Evolutionary conservation across 257 asterid species (phyloP), one percentile per base, ranked within the genome.

Genomic region (Solanum ahanhuiri): DNA sequence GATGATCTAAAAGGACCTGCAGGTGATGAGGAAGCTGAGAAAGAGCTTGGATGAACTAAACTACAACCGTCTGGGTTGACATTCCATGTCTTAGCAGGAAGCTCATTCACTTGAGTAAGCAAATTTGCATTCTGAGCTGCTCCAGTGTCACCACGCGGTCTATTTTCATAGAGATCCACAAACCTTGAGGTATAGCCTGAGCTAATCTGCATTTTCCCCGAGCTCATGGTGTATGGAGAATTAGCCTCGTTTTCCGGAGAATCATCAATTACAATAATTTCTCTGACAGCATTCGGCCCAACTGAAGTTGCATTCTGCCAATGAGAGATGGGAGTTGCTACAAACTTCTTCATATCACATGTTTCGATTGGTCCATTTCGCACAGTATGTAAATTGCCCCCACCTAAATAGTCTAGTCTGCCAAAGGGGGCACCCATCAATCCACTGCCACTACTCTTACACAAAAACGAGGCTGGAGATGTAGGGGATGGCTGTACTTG

Each of bases 191-290:
- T 93, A 33, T 85, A 84, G 37, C 37, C 86, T 18, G 89, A 67
- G 83, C 87, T 45, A 87, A 81, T 84, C 39, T 87, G 17, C 43
- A 81, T 87, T 28, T 76, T 90, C 34, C 83, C 81, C 84, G 67
- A 51, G 69, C 84, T 86, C 22, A 34, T 82, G 66, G 45, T 60
- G 81, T 76, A 34, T 17, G 85, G 81, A 17, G 83, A 43, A 66
- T 81, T 69, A 51, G 57, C 83, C 86, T 89, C 91, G 43, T 73
- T 85, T 82, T 91, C 91, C 10, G 90, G 92, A 3, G 92, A 84
- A 89, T 87, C 98, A 75, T 92, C 92, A 43, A 93, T 90, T 9
- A 91, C 87, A 35, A 90, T 90, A 63, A 91, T 71, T 81, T 95
- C 94, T 86, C 87, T 89, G 83, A 23, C 71, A 20, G 72, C 83